A percentile compares a stretch with the other conserved stretches of the same genome.
Evolutionary conservation across 2,329 filamentous ascomycete species (phyloP).

Genomic region (Phialemoniopsis sp.): DNA sequence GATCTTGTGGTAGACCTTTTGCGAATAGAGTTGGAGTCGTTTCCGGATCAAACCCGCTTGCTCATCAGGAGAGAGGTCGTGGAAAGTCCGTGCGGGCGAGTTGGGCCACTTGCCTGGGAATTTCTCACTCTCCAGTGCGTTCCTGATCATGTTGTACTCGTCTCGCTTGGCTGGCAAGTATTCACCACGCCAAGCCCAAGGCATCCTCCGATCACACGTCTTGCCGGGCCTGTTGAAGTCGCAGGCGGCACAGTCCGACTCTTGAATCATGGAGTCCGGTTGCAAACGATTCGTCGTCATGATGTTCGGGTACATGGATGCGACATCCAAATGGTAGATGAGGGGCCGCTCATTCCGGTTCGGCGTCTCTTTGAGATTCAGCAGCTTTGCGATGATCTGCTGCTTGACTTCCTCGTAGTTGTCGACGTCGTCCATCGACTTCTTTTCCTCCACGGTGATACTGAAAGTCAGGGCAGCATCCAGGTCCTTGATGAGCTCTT

Average conservation of each 20-base stretch:
- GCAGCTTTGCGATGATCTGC: conserved; percentile 71
- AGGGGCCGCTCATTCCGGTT: conserved; percentile 81
- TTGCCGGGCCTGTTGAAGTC: conserved; percentile 98
- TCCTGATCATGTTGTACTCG: conserved; percentile 98
- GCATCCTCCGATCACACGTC: conserved; percentile 89
- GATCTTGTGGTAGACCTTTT: conserved; percentile 99
- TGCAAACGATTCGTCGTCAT: conserved; percentile 99
- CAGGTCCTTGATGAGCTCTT: conserved; percentile 81
- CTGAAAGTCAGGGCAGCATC: conserved; percentile 89
- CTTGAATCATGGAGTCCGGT: conserved; percentile 97
- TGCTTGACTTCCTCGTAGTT: conserved; percentile 83
- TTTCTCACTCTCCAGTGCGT: conserved; percentile 84
- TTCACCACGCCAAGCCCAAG: conserved; percentile 98
- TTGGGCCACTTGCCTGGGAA: conserved; percentile 80
- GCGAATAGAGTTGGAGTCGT: conserved; percentile 85
- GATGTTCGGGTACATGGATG: conserved; percentile 99
- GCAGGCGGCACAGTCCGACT: conserved; percentile 93
- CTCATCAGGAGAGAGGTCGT: conserved; percentile 77
- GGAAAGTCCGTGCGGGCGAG: conserved; percentile 67
- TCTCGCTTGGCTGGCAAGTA: conserved; percentile 94
- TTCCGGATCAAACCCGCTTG: conserved; percentile 80
- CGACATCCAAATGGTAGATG: conserved; percentile 97
- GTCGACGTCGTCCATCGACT: conserved; percentile 70
- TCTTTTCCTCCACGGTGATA: conserved; percentile 79
- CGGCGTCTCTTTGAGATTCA: conserved; percentile 73